Evolutionary conservation across 805 yeast species (phyloP), one percentile per base, ranked within the genome.

Genomic region (Tetrapisispora arboricola): DNA sequence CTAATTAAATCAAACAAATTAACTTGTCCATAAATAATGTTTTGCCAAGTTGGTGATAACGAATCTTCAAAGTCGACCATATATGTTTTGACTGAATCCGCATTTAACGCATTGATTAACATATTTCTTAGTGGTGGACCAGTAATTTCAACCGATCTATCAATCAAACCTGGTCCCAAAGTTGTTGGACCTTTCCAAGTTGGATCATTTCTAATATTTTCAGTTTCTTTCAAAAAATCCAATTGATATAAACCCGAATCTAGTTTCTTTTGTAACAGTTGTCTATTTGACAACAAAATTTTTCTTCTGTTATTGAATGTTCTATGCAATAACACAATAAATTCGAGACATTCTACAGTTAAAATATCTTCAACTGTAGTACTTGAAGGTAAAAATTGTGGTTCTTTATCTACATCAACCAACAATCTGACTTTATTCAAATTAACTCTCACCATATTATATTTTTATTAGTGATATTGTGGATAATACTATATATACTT

Each of bases 61-160:
- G 88, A 80, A 61, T 83, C 92, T 62, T 83, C 94, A 54, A 83
- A 80, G 66, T 83, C 94, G 32, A 86, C 79, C 92, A 83, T 83
- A 60, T 83, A 83, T 24, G 92, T 82, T 47, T 81, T 81, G 33
- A 83, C 92, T 16, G n/a, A 25, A 41, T 73, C 70, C 0, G 88
- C 78, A 63, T 83, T 83, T 58, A 83, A 70, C 2, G 90, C 92
- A 56, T 82, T 83, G 55, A 83, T 77, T 48, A 83, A 75, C 94
- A 83, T 83, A 53, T 83, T 80, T 49, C 90, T 73, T 58, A 81
- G 82, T 40, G 88, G 83, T 17, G 94, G 94, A 38, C 94, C 94
- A 19, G 94, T 83, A 61, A 83, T 83, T 63, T 83, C 92, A 33
- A 76, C 78, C 58, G 86, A 73, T 66, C 94, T 74, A 59, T 80